phyloP scores from a whole-genome alignment of 495 filamentous ascomycete genomes.

The Bathelium albidoporum region DNA sequence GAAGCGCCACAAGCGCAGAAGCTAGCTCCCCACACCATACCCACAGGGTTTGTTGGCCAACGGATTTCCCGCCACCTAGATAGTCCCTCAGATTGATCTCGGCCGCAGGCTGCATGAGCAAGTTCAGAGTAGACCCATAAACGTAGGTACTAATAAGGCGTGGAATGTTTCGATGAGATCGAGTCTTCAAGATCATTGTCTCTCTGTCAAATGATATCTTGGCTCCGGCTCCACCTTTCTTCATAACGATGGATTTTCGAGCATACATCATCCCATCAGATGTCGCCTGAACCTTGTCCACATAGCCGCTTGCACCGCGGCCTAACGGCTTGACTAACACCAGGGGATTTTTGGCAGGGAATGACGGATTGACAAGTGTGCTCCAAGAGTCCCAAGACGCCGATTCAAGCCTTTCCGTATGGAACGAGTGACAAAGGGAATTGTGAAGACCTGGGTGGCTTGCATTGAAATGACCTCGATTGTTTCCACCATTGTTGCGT shows the following conservation, averaged over 20 bases:
- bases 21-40: neutral
- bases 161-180: neutral
- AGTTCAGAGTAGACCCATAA: neutral
- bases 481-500: neutral
- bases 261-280: neutral
- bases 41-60: neutral
- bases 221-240: neutral
- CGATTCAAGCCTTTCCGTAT: neutral
- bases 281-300: neutral
- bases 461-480: neutral
- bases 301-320: neutral
- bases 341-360: neutral
- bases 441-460: neutral
- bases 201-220: neutral
- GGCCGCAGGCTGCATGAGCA: neutral
- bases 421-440: neutral
- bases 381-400: neutral
- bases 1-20: neutral
- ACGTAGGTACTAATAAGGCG: neutral
- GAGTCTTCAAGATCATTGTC: neutral
- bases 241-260: neutral
- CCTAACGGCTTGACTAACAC: neutral
- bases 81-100: neutral
- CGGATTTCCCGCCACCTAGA: neutral
- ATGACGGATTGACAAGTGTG: neutral